phyloP scores from a whole-genome alignment of 1,139 yeast genomes.

The Geotrichum cucujoidarum region DNA sequence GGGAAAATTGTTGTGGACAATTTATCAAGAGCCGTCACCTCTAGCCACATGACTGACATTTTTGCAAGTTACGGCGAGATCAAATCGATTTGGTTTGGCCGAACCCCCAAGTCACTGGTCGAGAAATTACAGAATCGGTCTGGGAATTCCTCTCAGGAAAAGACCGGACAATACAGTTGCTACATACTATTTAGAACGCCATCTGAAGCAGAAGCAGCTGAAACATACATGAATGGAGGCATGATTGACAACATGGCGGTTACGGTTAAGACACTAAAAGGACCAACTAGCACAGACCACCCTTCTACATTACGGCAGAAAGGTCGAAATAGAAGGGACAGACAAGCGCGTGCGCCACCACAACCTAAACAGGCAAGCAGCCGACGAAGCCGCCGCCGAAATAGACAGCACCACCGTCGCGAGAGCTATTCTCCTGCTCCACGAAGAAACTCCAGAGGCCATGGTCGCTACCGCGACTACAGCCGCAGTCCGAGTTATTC shows the following conservation, averaged over 20 bases:
- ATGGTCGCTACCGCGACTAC: constrained; percentile 14
- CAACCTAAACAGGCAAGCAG: not conserved
- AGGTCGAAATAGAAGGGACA: constrained; percentile 6
- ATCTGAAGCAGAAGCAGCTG: constrained; percentile 28
- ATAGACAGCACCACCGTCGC: not conserved
- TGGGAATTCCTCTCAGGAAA: not conserved
- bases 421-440: not conserved
- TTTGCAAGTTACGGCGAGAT: constrained; percentile 30
- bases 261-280: constrained; percentile 21
- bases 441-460: constrained; percentile 8
- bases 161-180: constrained; percentile 19
- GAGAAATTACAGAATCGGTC: not conserved
- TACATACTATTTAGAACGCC: constrained; percentile 23
- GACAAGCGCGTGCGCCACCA: too few species aligned
- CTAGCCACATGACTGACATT: constrained; percentile 29
- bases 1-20: constrained; percentile 26
- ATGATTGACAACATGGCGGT: constrained; percentile 26
- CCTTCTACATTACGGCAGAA: constrained; percentile 1
- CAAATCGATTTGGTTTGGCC: constrained; percentile 22
- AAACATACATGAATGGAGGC: constrained; percentile 28
- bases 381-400: not conserved
- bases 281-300: constrained; percentile 17
- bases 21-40: constrained; percentile 22
- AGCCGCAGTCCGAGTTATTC: constrained; percentile 3
- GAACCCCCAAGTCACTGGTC: constrained; percentile 6